A percentile compares a stretch with the other conserved stretches of the same genome.
phyloP scores from a whole-genome alignment of 2,329 filamentous ascomycete genomes.

The Saccharata proteae region DNA sequence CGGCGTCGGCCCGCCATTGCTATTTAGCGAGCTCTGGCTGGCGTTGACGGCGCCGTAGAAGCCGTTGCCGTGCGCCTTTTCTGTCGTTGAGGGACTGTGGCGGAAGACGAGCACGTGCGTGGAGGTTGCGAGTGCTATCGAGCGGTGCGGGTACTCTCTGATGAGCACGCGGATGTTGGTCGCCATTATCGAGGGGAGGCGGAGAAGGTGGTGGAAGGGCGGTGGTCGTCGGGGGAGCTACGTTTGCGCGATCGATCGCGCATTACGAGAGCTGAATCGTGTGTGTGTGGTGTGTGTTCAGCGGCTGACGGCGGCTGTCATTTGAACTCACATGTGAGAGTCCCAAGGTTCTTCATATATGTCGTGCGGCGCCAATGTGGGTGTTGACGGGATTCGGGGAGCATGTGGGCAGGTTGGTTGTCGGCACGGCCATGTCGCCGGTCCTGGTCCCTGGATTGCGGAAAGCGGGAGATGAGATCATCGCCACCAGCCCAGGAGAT shows the following conservation, averaged over 20 bases:
- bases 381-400: not conserved
- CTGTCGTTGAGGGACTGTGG: slow-evolving; percentile 56
- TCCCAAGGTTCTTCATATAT: not conserved
- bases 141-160: slow-evolving; percentile 67
- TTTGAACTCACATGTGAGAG: not conserved
- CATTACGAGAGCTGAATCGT: slow-evolving; percentile 1
- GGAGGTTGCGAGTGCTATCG: slow-evolving; percentile 72
- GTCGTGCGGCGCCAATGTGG: not conserved
- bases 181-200: slow-evolving; percentile 9
- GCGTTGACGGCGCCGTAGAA: slow-evolving; percentile 39
- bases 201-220: not conserved
- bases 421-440: not conserved
- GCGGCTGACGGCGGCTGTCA: not conserved
- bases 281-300: not conserved
- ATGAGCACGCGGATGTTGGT: slow-evolving; percentile 61
- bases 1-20: slow-evolving; percentile 31
- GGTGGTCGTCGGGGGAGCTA: not conserved
- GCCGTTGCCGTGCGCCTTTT: slow-evolving; percentile 20
- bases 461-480: too few species aligned
- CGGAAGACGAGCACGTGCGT: slow-evolving; percentile 76
- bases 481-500: too few species aligned
- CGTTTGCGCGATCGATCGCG: not conserved
- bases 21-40: slow-evolving; percentile 40
- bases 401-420: not conserved
- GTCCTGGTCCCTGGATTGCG: slow-evolving; percentile 1